Base-by-base conservation (phyloP, 192 early-diverging fungal species). In the Backusella sp. region DNA sequence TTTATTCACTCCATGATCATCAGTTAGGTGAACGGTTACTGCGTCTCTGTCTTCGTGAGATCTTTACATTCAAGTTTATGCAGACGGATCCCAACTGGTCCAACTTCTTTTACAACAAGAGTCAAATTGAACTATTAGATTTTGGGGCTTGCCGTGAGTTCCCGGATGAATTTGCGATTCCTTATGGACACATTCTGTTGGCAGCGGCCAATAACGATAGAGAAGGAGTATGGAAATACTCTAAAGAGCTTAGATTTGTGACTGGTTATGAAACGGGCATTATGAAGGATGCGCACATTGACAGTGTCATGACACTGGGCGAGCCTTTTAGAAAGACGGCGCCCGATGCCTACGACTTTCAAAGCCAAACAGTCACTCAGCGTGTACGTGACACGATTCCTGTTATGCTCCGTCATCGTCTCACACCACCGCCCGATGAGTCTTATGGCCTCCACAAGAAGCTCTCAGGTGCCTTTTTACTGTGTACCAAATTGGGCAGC, bases 1-100 rank as follows among this genome's bases (percentile, higher is more conserved):
- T 3, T 39, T 39, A 39, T 39, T 39, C 37, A 39, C 12, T 12
- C 9, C 11, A 39, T 39, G 1, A 37, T 9, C 79, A 89, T 75
- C 82, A 91, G 84, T 89, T 99, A 11, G 94, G 92, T 1, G 86
- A 86, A n/a, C 83, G 82, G 14, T 82, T 98, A 26, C 84, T 99
- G 68, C 79, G 87, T 3, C 90, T 99, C 8, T 96, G 93, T 80
- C 85, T 99, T 52, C 84, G 88, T 46, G 97, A 99, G 78, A 83
- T 99, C 52, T 98, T 97, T 79, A 89, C 91, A 66, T 98, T 95
- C 83, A 86, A 90, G 73, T 98, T 93, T 81, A 99, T 99, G 98
- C 98, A 99, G 82, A 99, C 98, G 6, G 98, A 99, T 82, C 98
- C 98, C 2, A 99, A 99, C 80, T 99, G 98, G 98, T 90, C 93